Evolutionary conservation across 176 grass and related monocot species (phyloP), one percentile per base, ranked within the genome.

Genomic region (Oryza longistaminata): DNA sequence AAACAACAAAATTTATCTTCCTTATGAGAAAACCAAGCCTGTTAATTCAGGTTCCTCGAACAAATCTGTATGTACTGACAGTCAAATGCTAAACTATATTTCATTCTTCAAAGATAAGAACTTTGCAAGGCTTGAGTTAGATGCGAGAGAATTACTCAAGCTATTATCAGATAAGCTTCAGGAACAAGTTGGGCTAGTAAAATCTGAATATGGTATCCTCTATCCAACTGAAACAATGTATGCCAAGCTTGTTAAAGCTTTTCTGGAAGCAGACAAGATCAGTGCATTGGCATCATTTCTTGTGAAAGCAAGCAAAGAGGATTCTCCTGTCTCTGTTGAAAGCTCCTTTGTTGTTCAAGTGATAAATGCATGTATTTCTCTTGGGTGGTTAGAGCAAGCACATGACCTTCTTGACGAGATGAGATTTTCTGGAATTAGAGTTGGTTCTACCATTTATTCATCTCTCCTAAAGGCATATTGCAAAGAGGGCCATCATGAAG

Each of bases 341-440:
- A 90, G 77, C 40, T 97, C 90, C 40, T 87, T 87, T 77, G 91
- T 94, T 87, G 90, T 93, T 65, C 88, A 95, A 91, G 91, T 97
- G 79, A 95, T 94, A 88, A 93, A 88, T 85, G 86, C 85, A 67
- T 97, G 92, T 71, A 93, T 97, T 86, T 93, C 75, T 87, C 72
- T 93, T 76, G 89, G 92, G 39, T 90, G 95, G 68, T 79, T 90
- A 79, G 90, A 97, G 60, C 79, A 97, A 84, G 95, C 95, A 81
- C 95, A 95, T 83, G 93, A 95, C 61, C 86, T 98, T 79, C 82
- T 98, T 64, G 93, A 98, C 64, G 93, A 95, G 85, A 98, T 98
- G 93, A 95, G 86, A 83, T 95, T 90, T 88, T 87, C 85, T 83
- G 89, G 89, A 90, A 88, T 98, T 89, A 89, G 85, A 73, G 81